Percentiles rank a stretch among this genome's conserved stretches.
These are phyloP conservation scores for Lipomyces yamanashiensis DNA, from an alignment of 805 yeast species.

Conservation along the genomic window DNA sequence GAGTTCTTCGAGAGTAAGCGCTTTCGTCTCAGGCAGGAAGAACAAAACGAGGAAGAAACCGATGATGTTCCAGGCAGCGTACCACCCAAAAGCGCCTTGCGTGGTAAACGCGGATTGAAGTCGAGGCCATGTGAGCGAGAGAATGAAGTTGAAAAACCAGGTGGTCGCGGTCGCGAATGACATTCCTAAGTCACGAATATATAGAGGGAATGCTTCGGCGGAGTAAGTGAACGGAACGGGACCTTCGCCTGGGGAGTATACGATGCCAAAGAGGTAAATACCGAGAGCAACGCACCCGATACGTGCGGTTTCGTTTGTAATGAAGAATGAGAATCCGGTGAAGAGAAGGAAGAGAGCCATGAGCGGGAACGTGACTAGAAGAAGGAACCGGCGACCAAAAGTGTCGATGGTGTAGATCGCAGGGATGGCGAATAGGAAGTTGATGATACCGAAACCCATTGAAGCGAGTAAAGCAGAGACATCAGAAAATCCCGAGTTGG, in stretches of 20 bases:
- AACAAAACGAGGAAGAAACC: conserved; percentile 60
- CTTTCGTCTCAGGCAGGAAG: conserved; percentile 68
- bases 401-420: conserved; percentile 80
- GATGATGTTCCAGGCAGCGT: conserved; percentile 84
- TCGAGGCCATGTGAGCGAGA: conserved; percentile 81
- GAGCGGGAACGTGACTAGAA: conserved; percentile 63
- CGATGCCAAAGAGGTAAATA: conserved; percentile 70
- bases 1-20: conserved; percentile 64
- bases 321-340: conserved; percentile 69
- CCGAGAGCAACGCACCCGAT: conserved; percentile 73
- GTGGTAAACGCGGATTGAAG: conserved; percentile 67
- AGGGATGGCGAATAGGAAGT: conserved; percentile 80
- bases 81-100: conserved; percentile 87
- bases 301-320: conserved; percentile 55
- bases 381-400: conserved; percentile 69
- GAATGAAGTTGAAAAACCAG: conserved; percentile 61
- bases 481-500: conserved; percentile 65
- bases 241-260: conserved; percentile 85
- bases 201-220: conserved; percentile 81
- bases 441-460: conserved; percentile 83
- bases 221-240: conserved; percentile 89
- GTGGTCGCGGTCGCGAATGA: conserved; percentile 69
- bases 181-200: conserved; percentile 80
- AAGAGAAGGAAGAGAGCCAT: conserved; percentile 59
- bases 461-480: conserved; percentile 74